Percentiles rank a stretch among this genome's conserved stretches.
phyloP scores from a whole-genome alignment of 306 rosid species.

The Begonia peltatifolia region DNA sequence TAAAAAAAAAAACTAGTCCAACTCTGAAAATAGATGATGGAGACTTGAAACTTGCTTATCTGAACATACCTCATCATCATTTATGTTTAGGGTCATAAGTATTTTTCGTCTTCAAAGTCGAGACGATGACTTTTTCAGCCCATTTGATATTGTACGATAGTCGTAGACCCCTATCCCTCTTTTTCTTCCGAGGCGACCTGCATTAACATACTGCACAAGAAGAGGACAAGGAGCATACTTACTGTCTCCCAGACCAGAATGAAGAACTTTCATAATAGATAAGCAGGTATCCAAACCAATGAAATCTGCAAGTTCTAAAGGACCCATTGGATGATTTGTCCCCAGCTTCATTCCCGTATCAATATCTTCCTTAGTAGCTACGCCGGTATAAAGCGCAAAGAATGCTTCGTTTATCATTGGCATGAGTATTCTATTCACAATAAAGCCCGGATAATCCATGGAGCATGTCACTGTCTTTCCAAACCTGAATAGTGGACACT shows the following conservation, averaged over 20 bases:
- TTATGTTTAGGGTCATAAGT: no score
- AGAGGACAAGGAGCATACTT: slow-evolving; percentile 89
- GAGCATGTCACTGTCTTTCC: slow-evolving; percentile 43
- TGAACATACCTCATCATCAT: no score
- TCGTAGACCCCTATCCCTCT: slow-evolving; percentile 76
- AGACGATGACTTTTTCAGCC: slow-evolving; percentile 24
- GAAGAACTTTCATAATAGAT: slow-evolving; percentile 89
- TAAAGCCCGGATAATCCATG: slow-evolving; percentile 72
- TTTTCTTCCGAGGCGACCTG: slow-evolving; percentile 75
- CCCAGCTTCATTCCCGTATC: slow-evolving; percentile 88
- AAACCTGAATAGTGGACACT: slow-evolving; percentile 18
- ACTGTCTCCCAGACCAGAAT: slow-evolving; percentile 64
- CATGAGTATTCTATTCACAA: slow-evolving; percentile 75
- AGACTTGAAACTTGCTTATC: no score
- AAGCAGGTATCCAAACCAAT: slow-evolving; percentile 88
- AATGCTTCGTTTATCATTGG: slow-evolving; percentile 94
- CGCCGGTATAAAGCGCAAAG: slow-evolving; percentile 51
- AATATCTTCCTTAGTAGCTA: slow-evolving; percentile 82
- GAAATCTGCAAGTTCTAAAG: slow-evolving; percentile 89
- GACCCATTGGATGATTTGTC: slow-evolving; percentile 96
- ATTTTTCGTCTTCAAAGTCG: slow-evolving; percentile 22
- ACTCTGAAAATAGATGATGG: no score
- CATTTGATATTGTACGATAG: slow-evolving; percentile 19
- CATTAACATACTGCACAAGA: slow-evolving; percentile 73
- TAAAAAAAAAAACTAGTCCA: no score